Base-by-base conservation (phyloP, 345 rosid genomes). In the Kandelia obovata region DNA sequence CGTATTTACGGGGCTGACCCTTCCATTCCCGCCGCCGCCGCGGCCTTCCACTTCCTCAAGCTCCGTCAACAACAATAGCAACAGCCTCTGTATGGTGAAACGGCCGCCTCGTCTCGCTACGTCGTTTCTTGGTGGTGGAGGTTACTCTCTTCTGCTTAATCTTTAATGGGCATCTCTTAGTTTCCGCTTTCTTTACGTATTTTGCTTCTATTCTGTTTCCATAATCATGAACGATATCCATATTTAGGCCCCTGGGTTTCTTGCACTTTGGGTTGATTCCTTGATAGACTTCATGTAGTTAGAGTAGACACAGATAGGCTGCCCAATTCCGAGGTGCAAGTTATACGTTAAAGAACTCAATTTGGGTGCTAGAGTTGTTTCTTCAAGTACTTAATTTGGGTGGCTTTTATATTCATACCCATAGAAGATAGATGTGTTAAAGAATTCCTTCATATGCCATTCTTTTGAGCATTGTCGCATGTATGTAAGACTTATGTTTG, bases 41-140 rank as follows among this genome's bases (percentile, higher is more conserved):
- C 71, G 76, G 26, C 69, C 78, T 62, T 67, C 77, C 62, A 61
- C 78, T 46, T 71, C 79, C 34, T 75, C 86, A 7, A 47, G 70
- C 79, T 68, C 84, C 37, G 58, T 9, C 47, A 55, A 26, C 56
- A 28, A 7, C 39, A 52, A 7, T 19, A 46, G 67, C 55, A 79
- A 61, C 53, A 56, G 31, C 31, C 80, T 79, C 76, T 72, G 64
- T 53, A n/a, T 75, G 58, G 72, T 70, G 58, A 79, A 70, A 69
- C 78, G 62, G 10, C 82, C 82, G 21, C 65, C 52, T 17, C 49
- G 49, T 13, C 84, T 85, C 60, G 51, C 71, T 43, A 74, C 86
- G 20, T 72, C 83, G 34, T 81, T 84, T 70, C 62, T 87, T 67
- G 80, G 71, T 65, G 82, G 81, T 7, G 84, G 86, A 76, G 84